Evolutionary conservation across 2,329 filamentous ascomycete species (phyloP).

Genomic region (Penicillium sp.): DNA sequence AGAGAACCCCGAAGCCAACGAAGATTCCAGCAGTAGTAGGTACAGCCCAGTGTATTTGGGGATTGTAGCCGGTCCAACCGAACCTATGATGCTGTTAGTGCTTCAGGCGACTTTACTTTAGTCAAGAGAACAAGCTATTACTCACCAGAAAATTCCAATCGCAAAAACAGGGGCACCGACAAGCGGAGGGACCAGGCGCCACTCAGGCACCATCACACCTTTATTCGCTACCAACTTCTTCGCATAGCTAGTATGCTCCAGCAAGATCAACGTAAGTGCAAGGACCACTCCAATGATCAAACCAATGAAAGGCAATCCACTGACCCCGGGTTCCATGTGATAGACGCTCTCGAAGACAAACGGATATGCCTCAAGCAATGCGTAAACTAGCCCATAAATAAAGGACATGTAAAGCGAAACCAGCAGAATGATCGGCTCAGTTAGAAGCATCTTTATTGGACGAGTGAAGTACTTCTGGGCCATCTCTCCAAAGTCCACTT

Average conservation of each 20-base stretch:
- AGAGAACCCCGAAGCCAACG: slow-evolving; percentile 33
- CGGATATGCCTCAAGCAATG: slow-evolving; percentile 32
- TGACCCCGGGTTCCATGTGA: slow-evolving; percentile 32
- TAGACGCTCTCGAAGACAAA: slow-evolving; percentile 35
- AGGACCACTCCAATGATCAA: slow-evolving; percentile 29
- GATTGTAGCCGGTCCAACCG: slow-evolving; percentile 34
- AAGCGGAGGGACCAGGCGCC: slow-evolving; percentile 30
- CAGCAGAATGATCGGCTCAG: slow-evolving; percentile 41
- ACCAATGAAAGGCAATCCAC: slow-evolving; percentile 36
- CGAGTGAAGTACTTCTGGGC: slow-evolving; percentile 52
- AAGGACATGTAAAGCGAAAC: slow-evolving; percentile 39
- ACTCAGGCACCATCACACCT: slow-evolving; percentile 29
- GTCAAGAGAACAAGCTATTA: not conserved
- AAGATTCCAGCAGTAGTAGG: slow-evolving; percentile 28
- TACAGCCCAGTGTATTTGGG: slow-evolving; percentile 31
- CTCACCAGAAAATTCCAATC: slow-evolving; percentile 39
- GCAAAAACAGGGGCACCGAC: slow-evolving; percentile 37
- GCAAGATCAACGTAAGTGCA: slow-evolving; percentile 29
- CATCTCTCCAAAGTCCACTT: slow-evolving; percentile 51
- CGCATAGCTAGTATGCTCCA: slow-evolving; percentile 27
- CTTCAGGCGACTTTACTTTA: not conserved
- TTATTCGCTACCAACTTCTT: slow-evolving; percentile 28
- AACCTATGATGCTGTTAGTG: slow-evolving; percentile 23
- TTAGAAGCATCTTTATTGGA: slow-evolving; percentile 39
- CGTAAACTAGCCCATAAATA: slow-evolving; percentile 36